Conservation (phyloP, 805 yeast species). For the Yarrowia yakushimensis region DNA sequence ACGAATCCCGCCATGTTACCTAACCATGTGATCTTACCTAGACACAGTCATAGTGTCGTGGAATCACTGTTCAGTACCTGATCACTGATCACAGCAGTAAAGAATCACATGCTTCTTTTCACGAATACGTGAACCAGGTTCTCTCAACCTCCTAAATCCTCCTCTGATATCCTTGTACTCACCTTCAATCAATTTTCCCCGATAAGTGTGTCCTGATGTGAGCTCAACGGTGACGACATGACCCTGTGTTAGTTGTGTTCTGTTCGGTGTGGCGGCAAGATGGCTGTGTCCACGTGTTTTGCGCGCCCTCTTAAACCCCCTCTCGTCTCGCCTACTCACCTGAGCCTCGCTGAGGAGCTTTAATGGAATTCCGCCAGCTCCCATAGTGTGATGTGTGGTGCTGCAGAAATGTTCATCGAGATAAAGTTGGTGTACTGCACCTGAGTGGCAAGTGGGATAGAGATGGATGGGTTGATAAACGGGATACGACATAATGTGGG, state of each 20-base stretch:
- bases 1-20: too few species aligned
- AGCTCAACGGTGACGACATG: slow-evolving; percentile 81
- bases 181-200: slow-evolving; percentile 81
- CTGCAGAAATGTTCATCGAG: slow-evolving; percentile 24
- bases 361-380: slow-evolving; percentile 72
- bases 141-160: too few species aligned
- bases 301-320: neutral
- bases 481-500: too few species aligned
- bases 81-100: too few species aligned
- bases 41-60: too few species aligned
- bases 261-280: neutral
- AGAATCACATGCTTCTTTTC: neutral
- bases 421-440: slow-evolving; percentile 17
- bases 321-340: slow-evolving; percentile 35
- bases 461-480: too few species aligned
- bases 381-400: slow-evolving; percentile 41
- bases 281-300: too few species aligned
- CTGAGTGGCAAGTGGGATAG: neutral
- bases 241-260: slow-evolving; percentile 46
- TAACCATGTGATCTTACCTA: too few species aligned
- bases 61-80: too few species aligned
- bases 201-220: slow-evolving; percentile 77
- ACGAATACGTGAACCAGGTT: too few species aligned
- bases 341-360: slow-evolving; percentile 83
- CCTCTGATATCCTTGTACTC: neutral